Evolutionary conservation across 78 protist species (phyloP).

Genomic region (Dictyostelium intermedium): DNA sequence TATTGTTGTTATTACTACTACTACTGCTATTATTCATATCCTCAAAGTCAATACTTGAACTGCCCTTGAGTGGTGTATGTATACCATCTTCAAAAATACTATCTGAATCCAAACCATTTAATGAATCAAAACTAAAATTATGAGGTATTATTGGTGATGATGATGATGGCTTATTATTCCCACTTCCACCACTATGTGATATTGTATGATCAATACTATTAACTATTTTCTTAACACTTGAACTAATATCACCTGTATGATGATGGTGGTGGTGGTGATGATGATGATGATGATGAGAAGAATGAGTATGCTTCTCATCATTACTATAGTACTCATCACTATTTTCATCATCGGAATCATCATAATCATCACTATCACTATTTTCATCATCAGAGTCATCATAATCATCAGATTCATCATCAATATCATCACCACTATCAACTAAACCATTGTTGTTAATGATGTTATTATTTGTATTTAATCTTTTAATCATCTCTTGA

Average conservation of each 20-base stretch:
- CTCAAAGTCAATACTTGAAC: constrained; percentile 8
- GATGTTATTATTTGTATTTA: not conserved
- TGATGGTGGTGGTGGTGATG: too few relatives aligned
- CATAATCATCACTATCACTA: not conserved
- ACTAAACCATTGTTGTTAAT: not conserved
- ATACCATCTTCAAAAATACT: constrained; percentile 31
- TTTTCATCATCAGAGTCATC: not conserved
- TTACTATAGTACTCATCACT: not conserved
- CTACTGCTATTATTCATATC: not conserved
- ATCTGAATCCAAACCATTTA: constrained; percentile 8
- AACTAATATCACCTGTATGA: not conserved
- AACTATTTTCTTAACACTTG: not conserved
- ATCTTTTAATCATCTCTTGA: constrained; percentile 62
- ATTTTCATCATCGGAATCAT: not conserved
- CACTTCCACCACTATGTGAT: not conserved
- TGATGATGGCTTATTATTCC: not conserved
- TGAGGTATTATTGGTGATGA: not conserved
- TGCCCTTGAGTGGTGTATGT: not conserved
- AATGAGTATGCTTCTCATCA: too few relatives aligned
- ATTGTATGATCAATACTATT: not conserved
- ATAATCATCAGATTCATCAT: not conserved
- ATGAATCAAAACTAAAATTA: constrained; percentile 26
- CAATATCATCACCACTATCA: not conserved
- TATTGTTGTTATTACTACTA: not conserved
- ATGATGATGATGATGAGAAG: not conserved